Percentiles rank a stretch among this genome's conserved stretches.
Evolutionary conservation across 257 asterid species (phyloP).

Genomic region (Galeopsis tetrahit): DNA sequence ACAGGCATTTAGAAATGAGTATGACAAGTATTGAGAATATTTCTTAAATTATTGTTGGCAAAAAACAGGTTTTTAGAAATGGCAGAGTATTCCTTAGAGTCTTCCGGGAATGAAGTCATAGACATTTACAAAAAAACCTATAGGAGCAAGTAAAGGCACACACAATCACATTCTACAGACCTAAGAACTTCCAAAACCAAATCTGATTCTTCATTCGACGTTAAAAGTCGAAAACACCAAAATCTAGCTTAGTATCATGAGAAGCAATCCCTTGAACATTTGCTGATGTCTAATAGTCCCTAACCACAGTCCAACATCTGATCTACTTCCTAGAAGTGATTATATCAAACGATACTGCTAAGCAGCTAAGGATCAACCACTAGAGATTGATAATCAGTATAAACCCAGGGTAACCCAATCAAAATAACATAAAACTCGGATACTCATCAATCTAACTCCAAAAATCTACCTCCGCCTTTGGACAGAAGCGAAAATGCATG

Average conservation of each 20-base stretch:
- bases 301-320: background rate
- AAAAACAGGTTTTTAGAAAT: background rate
- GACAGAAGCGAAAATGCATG: background rate
- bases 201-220: constrained; percentile 2
- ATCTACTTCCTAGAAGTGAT: background rate
- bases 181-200: constrained; percentile 13
- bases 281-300: background rate
- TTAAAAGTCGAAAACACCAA: background rate
- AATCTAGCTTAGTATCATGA: background rate
- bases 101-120: background rate
- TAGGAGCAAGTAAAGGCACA: background rate
- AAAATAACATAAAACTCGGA: background rate
- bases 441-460: background rate
- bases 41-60: background rate
- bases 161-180: background rate
- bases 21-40: background rate
- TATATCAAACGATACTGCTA: background rate
- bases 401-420: background rate
- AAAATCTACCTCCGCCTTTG: constrained; percentile 9
- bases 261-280: background rate
- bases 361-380: background rate
- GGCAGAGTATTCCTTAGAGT: background rate
- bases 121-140: background rate
- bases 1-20: background rate
- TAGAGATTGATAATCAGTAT: background rate